These are phyloP conservation scores for Blastobotrys peoriensis DNA, from an alignment of 805 yeast species.

Conservation along the genomic window DNA sequence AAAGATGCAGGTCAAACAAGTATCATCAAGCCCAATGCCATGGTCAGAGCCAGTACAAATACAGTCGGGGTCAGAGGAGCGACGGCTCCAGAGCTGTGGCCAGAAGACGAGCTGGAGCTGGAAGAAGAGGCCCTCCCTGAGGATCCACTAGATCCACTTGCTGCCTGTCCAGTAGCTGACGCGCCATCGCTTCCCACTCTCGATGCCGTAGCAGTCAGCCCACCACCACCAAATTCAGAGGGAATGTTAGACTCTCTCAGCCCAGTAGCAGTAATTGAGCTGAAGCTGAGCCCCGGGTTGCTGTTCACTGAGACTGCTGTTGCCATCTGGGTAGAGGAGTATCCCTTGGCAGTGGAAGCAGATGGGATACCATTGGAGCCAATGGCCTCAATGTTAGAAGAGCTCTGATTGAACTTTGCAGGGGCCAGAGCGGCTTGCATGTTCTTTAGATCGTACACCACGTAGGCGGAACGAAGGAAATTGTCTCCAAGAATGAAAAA, in stretches of 20 bases:
- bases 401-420: constrained; percentile 28
- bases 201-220: neutral
- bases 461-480: constrained; percentile 58
- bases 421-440: constrained; percentile 51
- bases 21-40: no score
- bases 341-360: constrained; percentile 25
- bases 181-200: neutral
- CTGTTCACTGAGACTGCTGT: neutral
- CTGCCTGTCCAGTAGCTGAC: neutral
- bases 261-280: neutral
- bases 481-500: constrained; percentile 54
- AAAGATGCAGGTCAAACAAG: no score
- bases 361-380: constrained; percentile 25
- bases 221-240: neutral
- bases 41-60: no score
- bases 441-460: constrained; percentile 60
- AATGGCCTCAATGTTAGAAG: constrained; percentile 26
- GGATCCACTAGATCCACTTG: neutral
- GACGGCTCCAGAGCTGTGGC: no score
- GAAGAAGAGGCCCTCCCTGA: neutral
- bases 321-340: constrained; percentile 4
- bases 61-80: no score
- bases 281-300: neutral
- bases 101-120: neutral
- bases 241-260: neutral